Percentiles rank a stretch among this genome's conserved stretches.
Evolutionary conservation across 257 asterid species (phyloP).

Genomic region (Salvia splendens): DNA sequence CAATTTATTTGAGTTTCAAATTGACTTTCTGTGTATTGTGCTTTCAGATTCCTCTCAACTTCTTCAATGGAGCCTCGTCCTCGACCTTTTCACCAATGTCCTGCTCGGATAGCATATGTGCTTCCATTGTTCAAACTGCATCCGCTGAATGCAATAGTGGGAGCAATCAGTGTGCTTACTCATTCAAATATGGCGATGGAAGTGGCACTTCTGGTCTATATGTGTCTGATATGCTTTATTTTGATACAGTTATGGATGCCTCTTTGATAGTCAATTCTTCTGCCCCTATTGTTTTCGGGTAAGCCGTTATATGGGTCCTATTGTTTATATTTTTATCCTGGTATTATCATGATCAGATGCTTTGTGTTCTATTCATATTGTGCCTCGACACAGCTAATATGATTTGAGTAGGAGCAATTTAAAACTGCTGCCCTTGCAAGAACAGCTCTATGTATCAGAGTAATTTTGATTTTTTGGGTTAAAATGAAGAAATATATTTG

Average conservation of each 20-base stretch:
- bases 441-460: slow-evolving; percentile 3
- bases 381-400: slow-evolving; percentile 1
- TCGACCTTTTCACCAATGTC: slow-evolving; percentile 65
- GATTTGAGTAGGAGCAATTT: slow-evolving; percentile 7
- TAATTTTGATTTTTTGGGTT: slow-evolving; percentile 8
- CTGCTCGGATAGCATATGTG: slow-evolving; percentile 66
- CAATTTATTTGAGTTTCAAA: slow-evolving; percentile 23
- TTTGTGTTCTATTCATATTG: neutral
- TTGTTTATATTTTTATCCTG: slow-evolving; percentile 13
- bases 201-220: slow-evolving; percentile 86
- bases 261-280: slow-evolving; percentile 72
- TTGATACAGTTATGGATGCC: slow-evolving; percentile 67
- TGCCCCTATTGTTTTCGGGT: slow-evolving; percentile 88
- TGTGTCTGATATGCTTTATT: slow-evolving; percentile 67
- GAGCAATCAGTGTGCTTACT: slow-evolving; percentile 65
- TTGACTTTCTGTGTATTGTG: slow-evolving; percentile 8
- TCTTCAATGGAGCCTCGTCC: slow-evolving; percentile 61
- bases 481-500: slow-evolving; percentile 19
- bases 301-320: slow-evolving; percentile 36
- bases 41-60: slow-evolving; percentile 74
- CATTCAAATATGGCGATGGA: slow-evolving; percentile 82
- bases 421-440: slow-evolving; percentile 1
- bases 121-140: slow-evolving; percentile 59
- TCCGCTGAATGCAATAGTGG: slow-evolving; percentile 67
- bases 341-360: neutral